These are phyloP conservation scores for Aspergillus quadrilineatus DNA, from an alignment of 2,329 filamentous ascomycete genomes.

Conservation along the genomic window DNA sequence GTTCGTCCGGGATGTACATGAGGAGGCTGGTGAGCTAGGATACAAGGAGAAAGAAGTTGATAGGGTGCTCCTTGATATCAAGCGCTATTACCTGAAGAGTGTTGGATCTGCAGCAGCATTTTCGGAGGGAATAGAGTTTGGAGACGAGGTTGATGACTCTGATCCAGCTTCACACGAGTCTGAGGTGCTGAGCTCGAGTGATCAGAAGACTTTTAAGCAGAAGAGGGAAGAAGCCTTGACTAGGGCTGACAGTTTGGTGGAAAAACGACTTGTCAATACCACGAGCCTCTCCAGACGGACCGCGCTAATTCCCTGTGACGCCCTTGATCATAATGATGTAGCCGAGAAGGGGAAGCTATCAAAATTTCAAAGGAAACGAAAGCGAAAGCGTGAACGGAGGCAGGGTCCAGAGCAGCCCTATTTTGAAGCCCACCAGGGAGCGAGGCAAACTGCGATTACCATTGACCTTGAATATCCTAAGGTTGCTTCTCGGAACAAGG, in stretches of 20 bases:
- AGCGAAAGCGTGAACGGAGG: background rate
- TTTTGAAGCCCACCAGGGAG: background rate
- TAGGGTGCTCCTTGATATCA: conserved; percentile 24
- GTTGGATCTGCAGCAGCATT: conserved; percentile 4
- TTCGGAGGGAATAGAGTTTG: conserved; percentile 16
- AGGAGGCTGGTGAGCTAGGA: conserved; percentile 16
- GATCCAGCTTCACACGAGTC: background rate
- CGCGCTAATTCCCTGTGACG: background rate
- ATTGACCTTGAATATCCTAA: background rate
- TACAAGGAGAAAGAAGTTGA: conserved; percentile 16
- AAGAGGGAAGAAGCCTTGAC: background rate
- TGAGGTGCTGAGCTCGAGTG: background rate
- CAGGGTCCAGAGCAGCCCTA: too few species aligned
- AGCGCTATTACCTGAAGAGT: conserved; percentile 22
- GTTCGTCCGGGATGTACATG: conserved; percentile 23
- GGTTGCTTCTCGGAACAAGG: background rate
- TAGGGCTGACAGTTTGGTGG: background rate
- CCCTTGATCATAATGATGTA: background rate
- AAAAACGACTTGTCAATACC: background rate
- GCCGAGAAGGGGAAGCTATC: background rate
- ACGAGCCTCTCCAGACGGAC: background rate
- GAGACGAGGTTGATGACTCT: conserved; percentile 24
- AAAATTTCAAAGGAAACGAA: background rate
- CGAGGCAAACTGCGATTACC: background rate
- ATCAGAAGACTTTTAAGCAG: conserved; percentile 8